Percentiles rank a stretch among this genome's conserved stretches.
Evolutionary conservation across 2,329 filamentous ascomycete species (phyloP).

Genomic region (Trichoderma oligosporum): DNA sequence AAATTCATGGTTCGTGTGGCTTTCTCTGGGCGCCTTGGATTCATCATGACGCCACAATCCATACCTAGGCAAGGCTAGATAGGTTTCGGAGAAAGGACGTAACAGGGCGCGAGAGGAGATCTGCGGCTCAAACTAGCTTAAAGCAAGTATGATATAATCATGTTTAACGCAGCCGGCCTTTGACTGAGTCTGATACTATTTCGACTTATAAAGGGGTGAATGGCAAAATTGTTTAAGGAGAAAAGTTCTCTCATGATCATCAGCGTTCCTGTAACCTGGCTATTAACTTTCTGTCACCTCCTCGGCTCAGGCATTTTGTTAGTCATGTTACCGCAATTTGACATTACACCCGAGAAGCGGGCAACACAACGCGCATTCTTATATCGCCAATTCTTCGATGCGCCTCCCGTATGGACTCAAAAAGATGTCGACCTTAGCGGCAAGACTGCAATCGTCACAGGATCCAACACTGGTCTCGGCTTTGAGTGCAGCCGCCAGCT

Average conservation of each 20-base stretch:
- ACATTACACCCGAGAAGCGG: neutral
- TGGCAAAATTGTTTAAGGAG: neutral
- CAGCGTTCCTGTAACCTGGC: too few relatives aligned
- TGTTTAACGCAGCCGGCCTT: too few relatives aligned
- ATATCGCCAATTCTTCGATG: neutral
- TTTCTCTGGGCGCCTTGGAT: neutral
- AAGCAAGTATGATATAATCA: neutral
- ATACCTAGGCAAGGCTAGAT: neutral
- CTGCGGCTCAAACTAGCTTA: too few relatives aligned
- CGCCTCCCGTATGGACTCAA: neutral
- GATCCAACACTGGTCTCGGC: conserved; percentile 3
- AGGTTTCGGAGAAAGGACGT: neutral
- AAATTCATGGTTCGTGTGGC: neutral
- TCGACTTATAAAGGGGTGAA: neutral
- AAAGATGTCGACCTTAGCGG: neutral
- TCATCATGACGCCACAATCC: neutral
- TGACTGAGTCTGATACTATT: neutral
- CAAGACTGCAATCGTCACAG: conserved; percentile 6
- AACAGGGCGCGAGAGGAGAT: neutral
- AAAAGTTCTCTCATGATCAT: neutral
- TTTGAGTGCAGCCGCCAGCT: conserved; percentile 2
- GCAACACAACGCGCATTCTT: neutral
- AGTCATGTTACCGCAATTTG: neutral
- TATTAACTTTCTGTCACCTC: neutral
- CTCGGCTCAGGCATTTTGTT: neutral